Base-by-base conservation (phyloP, 331 rosid genomes). In the Pyrus hybrid region DNA sequence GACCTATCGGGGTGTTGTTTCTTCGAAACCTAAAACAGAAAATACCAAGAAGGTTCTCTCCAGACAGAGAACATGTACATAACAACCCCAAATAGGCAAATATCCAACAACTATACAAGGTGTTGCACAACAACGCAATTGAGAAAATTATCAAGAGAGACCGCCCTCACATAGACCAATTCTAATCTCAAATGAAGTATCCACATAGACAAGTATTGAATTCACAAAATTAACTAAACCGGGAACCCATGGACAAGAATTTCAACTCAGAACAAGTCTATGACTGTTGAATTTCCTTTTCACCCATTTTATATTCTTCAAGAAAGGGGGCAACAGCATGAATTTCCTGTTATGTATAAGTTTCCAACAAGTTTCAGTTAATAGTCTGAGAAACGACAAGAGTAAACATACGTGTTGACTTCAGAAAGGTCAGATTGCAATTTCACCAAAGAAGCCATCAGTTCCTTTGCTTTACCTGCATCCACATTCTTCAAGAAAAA, bases 361-460 rank as follows among this genome's bases (percentile, higher is more conserved):
- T 33, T 9, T 18, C 25, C 5, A 65, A 33, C 41, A 33, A 8
- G 41, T 63, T 63, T 14, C 43, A 6, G 53, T 57, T n/a, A 18
- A 35, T 14, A 45, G 72, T 68, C 13, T 23, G 62, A 29, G 74
- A 10, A 70, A 30, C 21, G n/a, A 53, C 23, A 41, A 41, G 13
- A 41, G 47, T 11, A 41, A 41, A 41, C 93, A 53, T 94, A 94
- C 99, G 77, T 63, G 17, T 92, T 90, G 74, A 86, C 99, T 90
- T 90, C 99, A 71, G 90, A 56, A 73, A 92, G 90, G 26, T 91
- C 80, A 77, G 97, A 94, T 76, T 94, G 97, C 86, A 92, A 77
- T 80, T 94, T 89, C 89, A 90, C 99, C 91, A 94, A 83, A 86
- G 90, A 61, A 35, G 85, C 96, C 99, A 92, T 92, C 71, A 95